phyloP scores from a whole-genome alignment of 2,329 filamentous ascomycete genomes.

The Aureobasidium leucospermi region DNA sequence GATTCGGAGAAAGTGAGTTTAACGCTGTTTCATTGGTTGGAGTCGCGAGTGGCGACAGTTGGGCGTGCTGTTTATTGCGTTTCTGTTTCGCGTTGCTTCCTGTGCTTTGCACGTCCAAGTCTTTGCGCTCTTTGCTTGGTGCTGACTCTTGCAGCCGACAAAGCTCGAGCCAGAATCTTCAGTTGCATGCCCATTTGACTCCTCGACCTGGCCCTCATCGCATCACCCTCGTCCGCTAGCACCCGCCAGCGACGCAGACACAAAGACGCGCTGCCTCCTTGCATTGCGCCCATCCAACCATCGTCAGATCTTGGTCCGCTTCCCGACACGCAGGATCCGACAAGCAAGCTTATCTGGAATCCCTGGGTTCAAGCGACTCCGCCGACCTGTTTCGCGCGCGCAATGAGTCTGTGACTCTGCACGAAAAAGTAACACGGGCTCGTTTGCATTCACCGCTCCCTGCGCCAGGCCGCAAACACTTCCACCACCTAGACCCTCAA shows the following conservation, averaged over 20 bases:
- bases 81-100: conserved; percentile 2
- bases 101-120: background rate
- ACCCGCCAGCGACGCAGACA: background rate
- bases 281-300: background rate
- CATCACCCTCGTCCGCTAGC: conserved; percentile 5
- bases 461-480: conserved; percentile 6
- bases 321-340: conserved; percentile 8
- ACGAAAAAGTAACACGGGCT: conserved; percentile 9
- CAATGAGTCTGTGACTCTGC: conserved; percentile 13
- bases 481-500: background rate
- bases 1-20: conserved; percentile 7
- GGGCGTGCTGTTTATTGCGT: background rate
- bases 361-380: conserved; percentile 7
- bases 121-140: background rate
- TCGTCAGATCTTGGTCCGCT: background rate
- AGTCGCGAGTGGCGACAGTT: background rate
- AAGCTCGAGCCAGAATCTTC: conserved; percentile 8
- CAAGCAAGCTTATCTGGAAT: conserved; percentile 10
- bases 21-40: conserved; percentile 5
- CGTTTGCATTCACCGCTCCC: conserved; percentile 12
- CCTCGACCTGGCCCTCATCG: background rate
- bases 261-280: conserved; percentile 3
- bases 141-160: conserved; percentile 1
- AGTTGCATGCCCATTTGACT: background rate
- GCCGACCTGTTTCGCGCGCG: conserved; percentile 12